phyloP scores from a whole-genome alignment of 331 rosid species.

The Stylosanthes scabra region DNA sequence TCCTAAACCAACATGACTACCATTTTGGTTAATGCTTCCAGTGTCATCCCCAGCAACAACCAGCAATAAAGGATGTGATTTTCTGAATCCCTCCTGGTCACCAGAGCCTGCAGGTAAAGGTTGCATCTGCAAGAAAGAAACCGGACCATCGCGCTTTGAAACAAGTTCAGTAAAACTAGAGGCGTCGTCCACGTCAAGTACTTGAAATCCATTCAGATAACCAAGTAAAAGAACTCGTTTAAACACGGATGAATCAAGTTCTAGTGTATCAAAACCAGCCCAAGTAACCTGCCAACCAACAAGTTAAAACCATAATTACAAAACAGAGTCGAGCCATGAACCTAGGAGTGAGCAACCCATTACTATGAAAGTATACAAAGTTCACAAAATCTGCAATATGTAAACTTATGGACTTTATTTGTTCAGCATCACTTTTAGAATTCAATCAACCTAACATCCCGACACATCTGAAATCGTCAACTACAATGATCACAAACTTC shows the following conservation, averaged over 20 bases:
- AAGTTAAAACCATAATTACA: conserved; percentile 25
- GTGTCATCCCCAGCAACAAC: conserved; percentile 79
- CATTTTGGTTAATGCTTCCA: conserved; percentile 44
- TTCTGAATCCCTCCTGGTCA: conserved; percentile 63
- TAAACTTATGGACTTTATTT: no score
- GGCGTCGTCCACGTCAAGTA: conserved; percentile 86
- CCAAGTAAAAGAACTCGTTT: conserved; percentile 80
- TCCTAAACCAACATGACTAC: conserved; percentile 46
- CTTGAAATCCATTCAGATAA: conserved; percentile 91
- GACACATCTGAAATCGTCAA: background rate
- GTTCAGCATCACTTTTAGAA: background rate
- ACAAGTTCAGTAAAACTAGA: conserved; percentile 78
- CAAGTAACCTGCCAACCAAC: conserved; percentile 73
- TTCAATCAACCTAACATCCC: background rate
- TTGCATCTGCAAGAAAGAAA: conserved; percentile 89
- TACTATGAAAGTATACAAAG: background rate
- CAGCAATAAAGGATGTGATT: conserved; percentile 73
- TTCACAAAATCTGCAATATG: no score
- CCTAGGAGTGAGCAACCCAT: conserved; percentile 1
- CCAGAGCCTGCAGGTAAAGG: conserved; percentile 65
- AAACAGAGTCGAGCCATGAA: conserved; percentile 8
- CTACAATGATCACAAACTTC: background rate
- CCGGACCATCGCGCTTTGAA: conserved; percentile 83
- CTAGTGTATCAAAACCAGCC: conserved; percentile 91
- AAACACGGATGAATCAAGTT: conserved; percentile 56